Evolutionary conservation across 2,329 filamentous ascomycete genomes (phyloP), one percentile per base, ranked within the genome.

Genomic region (Penicillium freii): DNA sequence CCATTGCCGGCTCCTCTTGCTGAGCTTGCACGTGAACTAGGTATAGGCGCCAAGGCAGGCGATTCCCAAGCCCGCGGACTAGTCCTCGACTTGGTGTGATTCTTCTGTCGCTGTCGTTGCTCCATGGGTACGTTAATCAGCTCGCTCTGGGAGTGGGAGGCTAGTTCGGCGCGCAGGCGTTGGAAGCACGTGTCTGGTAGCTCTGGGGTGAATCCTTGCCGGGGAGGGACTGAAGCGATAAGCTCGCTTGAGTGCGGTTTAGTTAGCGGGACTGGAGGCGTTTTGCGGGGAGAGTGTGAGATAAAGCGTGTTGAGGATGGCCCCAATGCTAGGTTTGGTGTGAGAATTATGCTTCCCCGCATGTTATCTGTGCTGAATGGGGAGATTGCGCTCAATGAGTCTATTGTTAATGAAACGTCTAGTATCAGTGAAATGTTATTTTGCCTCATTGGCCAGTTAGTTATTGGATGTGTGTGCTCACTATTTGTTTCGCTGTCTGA

Each of bases 151-250:
- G 64, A 56, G 19, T 61, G 27, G 0, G 61, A 57, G 1, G 70
- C 52, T 34, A 73, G 58, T 53, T 73, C 71, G 5, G 62, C 65
- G 19, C 67, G 63, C 34, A 54, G 57, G 1, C 63, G 66, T 54
- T 65, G 62, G 60, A 71, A 67, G 3, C 64, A 65, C 21, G 69
- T 72, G 45, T 70, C 69, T 39, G 61, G 61, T 33, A 73, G 66
- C 29, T 73, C 70, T 8, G 62, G 58, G 11, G 66, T 61, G 2
- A 33, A 44, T 1, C n/a, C 31, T 21, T 47, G 31, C 29, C 34
- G 39, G 17, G 23, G 13, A 25, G 60, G 50, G 23, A 54, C 49
- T 34, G 44, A 34, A 23, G 38, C 42, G 17, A 34, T n/a, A 23
- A 61, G 36, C 25, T 46, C 40, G 31, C 4, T 44, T 48, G 53